These are phyloP conservation scores for Sphaceloma murrayae DNA, from an alignment of 2,329 filamentous ascomycete species.

Conservation along the genomic window DNA sequence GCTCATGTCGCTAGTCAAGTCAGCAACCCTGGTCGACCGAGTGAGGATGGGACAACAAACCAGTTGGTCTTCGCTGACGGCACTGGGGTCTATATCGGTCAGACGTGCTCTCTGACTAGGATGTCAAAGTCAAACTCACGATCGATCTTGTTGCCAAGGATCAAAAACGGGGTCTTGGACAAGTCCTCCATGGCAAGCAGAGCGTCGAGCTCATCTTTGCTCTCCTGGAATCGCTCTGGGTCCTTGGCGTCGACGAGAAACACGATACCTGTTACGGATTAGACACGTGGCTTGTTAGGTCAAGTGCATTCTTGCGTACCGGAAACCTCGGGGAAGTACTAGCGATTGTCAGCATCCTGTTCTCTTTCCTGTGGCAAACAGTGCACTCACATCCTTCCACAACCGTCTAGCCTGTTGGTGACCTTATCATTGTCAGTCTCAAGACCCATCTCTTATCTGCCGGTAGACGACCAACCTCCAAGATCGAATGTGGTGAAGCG, in stretches of 20 bases:
- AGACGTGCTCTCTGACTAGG: not conserved
- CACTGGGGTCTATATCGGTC: constrained; percentile 56
- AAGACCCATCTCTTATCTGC: not conserved
- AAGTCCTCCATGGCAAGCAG: constrained; percentile 96
- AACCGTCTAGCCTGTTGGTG: constrained; percentile 90
- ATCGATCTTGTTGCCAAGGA: constrained; percentile 99
- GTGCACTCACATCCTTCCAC: constrained; percentile 60
- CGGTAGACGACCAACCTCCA: constrained; percentile 46
- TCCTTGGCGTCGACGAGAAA: constrained; percentile 98
- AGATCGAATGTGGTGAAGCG: constrained; percentile 86
- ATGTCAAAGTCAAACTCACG: constrained; percentile 28
- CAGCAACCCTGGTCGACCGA: not conserved
- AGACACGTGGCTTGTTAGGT: constrained; percentile 44
- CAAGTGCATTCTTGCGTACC: constrained; percentile 34
- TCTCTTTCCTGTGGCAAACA: not conserved
- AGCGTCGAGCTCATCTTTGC: constrained; percentile 89
- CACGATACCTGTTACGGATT: constrained; percentile 59
- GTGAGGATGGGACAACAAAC: constrained; percentile 2
- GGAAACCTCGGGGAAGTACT: constrained; percentile 88
- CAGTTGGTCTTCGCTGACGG: constrained; percentile 90
- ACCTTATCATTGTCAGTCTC: constrained; percentile 16
- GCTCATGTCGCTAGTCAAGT: constrained; percentile 55
- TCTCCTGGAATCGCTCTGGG: constrained; percentile 84
- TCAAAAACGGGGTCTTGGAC: constrained; percentile 85
- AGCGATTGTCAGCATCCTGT: constrained; percentile 1